phyloP scores from a whole-genome alignment of 306 rosid species.

The Vicia villosa region DNA sequence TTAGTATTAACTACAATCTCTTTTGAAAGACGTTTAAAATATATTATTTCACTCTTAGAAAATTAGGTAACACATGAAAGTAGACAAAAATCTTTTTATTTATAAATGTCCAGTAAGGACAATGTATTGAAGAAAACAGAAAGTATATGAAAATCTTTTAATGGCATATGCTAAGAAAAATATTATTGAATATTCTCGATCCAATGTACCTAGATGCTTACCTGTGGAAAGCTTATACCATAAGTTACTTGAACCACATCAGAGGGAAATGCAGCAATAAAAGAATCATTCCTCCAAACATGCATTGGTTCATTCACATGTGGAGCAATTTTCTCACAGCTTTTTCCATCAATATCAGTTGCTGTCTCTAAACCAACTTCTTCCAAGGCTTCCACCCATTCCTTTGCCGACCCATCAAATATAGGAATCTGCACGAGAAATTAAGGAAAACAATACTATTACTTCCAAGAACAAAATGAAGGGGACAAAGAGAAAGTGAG shows the following conservation, averaged over 20 bases:
- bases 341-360: slow-evolving; percentile 50
- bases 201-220: slow-evolving; percentile 38
- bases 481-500: neutral
- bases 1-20: slow-evolving; percentile 1
- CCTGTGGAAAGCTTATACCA: slow-evolving; percentile 83
- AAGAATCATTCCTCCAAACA: slow-evolving; percentile 72
- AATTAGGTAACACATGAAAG: neutral
- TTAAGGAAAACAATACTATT: slow-evolving; percentile 28
- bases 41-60: neutral
- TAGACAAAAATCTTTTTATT: neutral
- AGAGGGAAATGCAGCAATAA: slow-evolving; percentile 80
- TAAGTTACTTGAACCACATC: slow-evolving; percentile 55
- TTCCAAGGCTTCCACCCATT: slow-evolving; percentile 76
- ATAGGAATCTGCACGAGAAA: slow-evolving; percentile 72
- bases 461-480: neutral
- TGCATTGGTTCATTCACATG: slow-evolving; percentile 65
- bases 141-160: neutral
- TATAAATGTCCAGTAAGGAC: slow-evolving; percentile 13
- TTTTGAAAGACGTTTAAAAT: slow-evolving; percentile 1
- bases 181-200: slow-evolving; percentile 29
- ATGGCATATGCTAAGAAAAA: slow-evolving; percentile 18
- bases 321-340: slow-evolving; percentile 67
- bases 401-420: slow-evolving; percentile 85
- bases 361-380: slow-evolving; percentile 74
- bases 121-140: slow-evolving; percentile 4